These are phyloP conservation scores for Colletotrichum destructivum DNA, from an alignment of 2,329 filamentous ascomycete species.

Conservation along the genomic window DNA sequence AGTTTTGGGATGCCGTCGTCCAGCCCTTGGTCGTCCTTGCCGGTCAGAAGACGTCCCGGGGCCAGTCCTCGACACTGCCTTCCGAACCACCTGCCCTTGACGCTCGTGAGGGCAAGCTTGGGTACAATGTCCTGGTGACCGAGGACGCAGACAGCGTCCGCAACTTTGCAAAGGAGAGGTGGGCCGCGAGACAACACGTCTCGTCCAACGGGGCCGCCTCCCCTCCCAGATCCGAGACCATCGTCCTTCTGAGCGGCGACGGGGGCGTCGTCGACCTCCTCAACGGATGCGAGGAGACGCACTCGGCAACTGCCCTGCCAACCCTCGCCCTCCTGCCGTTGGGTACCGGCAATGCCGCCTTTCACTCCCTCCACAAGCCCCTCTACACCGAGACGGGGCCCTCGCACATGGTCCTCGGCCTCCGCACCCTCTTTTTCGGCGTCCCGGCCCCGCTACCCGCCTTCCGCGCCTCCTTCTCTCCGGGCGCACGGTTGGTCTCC, in stretches of 20 bases:
- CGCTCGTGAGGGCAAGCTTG: constrained; percentile 37
- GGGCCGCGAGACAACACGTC: constrained; percentile 50
- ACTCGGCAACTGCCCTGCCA: constrained; percentile 50
- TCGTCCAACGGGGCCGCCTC: constrained; percentile 25
- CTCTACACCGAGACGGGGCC: constrained; percentile 59
- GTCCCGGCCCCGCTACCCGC: constrained; percentile 68
- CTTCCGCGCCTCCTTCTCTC: constrained; percentile 74
- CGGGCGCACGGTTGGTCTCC: constrained; percentile 66
- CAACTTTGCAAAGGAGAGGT: constrained; percentile 68
- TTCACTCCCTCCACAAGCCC: constrained; percentile 74
- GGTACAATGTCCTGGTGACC: constrained; percentile 74
- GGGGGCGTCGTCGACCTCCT: constrained; percentile 88
- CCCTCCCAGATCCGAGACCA: constrained; percentile 59
- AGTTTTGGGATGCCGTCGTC: constrained; percentile 70
- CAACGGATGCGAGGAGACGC: constrained; percentile 68
- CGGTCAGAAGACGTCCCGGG: constrained; percentile 32
- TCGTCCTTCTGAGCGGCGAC: constrained; percentile 89
- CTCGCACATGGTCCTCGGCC: constrained; percentile 63
- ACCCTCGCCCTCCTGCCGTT: constrained; percentile 71
- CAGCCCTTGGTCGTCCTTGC: constrained; percentile 68
- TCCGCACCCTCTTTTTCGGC: constrained; percentile 75
- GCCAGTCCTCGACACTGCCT: constrained; percentile 14
- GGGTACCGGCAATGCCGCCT: constrained; percentile 77
- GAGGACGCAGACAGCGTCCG: constrained; percentile 74
- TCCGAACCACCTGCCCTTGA: constrained; percentile 11